Conservation (phyloP, 2,329 filamentous ascomycete genomes). For the Epichloe coenophiala region DNA sequence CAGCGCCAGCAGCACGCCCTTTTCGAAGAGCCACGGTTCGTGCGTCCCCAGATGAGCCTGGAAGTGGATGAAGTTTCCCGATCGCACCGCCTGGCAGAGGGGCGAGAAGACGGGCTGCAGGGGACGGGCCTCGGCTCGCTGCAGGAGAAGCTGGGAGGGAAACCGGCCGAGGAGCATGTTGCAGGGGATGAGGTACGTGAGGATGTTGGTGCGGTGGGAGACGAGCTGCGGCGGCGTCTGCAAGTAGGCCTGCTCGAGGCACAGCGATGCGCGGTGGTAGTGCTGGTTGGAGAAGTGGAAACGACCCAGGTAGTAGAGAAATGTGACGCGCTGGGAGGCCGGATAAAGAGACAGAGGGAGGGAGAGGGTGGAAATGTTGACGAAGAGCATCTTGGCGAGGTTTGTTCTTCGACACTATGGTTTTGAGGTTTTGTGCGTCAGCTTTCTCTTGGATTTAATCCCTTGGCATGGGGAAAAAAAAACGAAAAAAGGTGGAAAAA, state of each 20-base stretch:
- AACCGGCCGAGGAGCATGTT: constrained; percentile 80
- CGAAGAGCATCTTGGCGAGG: constrained; percentile 77
- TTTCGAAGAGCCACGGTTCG: constrained; percentile 61
- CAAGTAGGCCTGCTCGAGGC: constrained; percentile 66
- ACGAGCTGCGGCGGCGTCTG: constrained; percentile 49
- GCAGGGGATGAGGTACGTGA: constrained; percentile 69
- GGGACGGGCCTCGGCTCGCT: constrained; percentile 46
- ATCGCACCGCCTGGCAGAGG: constrained; percentile 56
- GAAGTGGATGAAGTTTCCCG: constrained; percentile 63
- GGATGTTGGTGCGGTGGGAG: constrained; percentile 63
- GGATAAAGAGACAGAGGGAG: constrained; percentile 73
- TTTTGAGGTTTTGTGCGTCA: background rate
- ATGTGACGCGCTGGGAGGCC: constrained; percentile 76
- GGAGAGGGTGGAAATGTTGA: constrained; percentile 72
- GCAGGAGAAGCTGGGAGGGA: constrained; percentile 52
- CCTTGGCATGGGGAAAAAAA: background rate
- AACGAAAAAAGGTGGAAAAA: no score
- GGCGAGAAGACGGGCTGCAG: constrained; percentile 57
- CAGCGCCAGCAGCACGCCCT: constrained; percentile 62
- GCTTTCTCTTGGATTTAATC: no score
- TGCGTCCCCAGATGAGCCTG: constrained; percentile 51
- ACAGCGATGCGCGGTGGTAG: constrained; percentile 62
- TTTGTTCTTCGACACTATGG: constrained; percentile 63
- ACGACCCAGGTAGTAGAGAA: constrained; percentile 85
- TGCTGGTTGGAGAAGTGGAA: constrained; percentile 80